phyloP scores from a whole-genome alignment of 2,329 filamentous ascomycete species.

The Saccharata proteae region DNA sequence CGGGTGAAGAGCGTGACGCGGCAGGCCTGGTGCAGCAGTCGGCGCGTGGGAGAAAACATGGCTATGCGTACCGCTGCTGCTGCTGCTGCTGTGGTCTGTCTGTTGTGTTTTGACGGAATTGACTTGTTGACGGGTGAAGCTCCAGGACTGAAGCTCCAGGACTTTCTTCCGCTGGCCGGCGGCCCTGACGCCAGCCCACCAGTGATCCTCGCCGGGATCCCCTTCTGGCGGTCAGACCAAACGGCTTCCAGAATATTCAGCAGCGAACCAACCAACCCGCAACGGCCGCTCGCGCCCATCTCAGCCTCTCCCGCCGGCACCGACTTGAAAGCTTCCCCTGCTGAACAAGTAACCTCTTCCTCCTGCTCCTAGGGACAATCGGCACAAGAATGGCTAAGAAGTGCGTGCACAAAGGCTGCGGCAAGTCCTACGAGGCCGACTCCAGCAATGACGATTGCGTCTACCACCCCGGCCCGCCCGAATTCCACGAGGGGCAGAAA shows the following conservation, averaged over 20 bases:
- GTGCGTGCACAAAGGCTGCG: constrained; percentile 94
- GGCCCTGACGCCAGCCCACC: constrained; percentile 1
- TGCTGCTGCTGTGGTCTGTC: too few species aligned
- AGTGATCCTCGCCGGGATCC: too few species aligned
- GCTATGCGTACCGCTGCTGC: too few species aligned
- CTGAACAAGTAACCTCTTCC: neutral
- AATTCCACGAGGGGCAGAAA: constrained; percentile 96
- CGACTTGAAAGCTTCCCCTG: neutral
- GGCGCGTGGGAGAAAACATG: constrained; percentile 13
- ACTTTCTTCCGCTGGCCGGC: neutral
- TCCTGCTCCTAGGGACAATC: neutral
- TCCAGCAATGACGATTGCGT: constrained; percentile 65
- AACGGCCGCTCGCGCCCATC: neutral
- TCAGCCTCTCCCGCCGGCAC: neutral
- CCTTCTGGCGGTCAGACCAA: too few species aligned
- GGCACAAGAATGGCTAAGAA: constrained; percentile 53
- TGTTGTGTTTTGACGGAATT: too few species aligned
- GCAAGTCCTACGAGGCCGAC: constrained; percentile 71
- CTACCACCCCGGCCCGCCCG: constrained; percentile 86
- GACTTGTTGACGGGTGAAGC: too few species aligned
- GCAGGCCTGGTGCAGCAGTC: constrained; percentile 22
- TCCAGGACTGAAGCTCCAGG: too few species aligned
- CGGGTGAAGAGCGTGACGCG: constrained; percentile 68
- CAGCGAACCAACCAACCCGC: too few species aligned
- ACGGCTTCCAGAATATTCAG: too few species aligned